Evolutionary conservation across 2,329 filamentous ascomycete species (phyloP).

Genomic region (Neodidymelliopsis sp.): DNA sequence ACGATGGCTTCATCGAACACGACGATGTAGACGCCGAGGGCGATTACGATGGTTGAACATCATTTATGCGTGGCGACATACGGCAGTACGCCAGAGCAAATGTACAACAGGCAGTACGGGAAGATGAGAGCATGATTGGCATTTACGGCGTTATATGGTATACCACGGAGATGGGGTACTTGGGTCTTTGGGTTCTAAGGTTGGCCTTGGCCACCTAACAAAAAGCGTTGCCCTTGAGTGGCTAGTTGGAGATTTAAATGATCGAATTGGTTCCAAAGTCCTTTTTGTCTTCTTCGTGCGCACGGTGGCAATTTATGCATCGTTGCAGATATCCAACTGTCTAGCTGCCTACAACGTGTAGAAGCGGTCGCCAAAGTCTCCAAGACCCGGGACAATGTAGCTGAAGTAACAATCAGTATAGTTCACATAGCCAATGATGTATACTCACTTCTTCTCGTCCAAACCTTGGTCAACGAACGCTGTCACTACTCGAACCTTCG

Average conservation of each 20-base stretch:
- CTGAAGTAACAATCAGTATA: constrained; percentile 59
- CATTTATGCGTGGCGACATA: neutral
- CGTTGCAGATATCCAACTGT: too few relatives aligned
- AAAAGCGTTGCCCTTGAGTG: constrained; percentile 11
- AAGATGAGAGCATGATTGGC: constrained; percentile 21
- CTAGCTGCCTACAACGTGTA: constrained; percentile 92
- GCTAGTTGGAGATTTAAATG: neutral
- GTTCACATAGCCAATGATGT: neutral
- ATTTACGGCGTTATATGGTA: constrained; percentile 36
- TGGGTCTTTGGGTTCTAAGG: constrained; percentile 10
- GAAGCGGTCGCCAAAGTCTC: constrained; percentile 95
- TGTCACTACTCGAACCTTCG: constrained; percentile 88
- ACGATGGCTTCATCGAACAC: constrained; percentile 49
- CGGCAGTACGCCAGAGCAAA: constrained; percentile 11
- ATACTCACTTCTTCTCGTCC: constrained; percentile 93
- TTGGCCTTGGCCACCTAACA: constrained; percentile 3
- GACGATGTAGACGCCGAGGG: constrained; percentile 51
- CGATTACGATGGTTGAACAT: constrained; percentile 43
- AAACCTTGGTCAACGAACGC: constrained; percentile 97
- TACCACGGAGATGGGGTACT: constrained; percentile 27
- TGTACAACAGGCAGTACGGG: constrained; percentile 24
- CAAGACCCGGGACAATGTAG: constrained; percentile 92
- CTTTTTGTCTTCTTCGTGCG: neutral
- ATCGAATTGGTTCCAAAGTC: neutral
- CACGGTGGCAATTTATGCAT: neutral